A percentile compares a stretch with the other conserved stretches of the same genome.
Evolutionary conservation across 768 basidiomycete species (phyloP).

Genomic region (Lanmaoa pseudosensibilis): DNA sequence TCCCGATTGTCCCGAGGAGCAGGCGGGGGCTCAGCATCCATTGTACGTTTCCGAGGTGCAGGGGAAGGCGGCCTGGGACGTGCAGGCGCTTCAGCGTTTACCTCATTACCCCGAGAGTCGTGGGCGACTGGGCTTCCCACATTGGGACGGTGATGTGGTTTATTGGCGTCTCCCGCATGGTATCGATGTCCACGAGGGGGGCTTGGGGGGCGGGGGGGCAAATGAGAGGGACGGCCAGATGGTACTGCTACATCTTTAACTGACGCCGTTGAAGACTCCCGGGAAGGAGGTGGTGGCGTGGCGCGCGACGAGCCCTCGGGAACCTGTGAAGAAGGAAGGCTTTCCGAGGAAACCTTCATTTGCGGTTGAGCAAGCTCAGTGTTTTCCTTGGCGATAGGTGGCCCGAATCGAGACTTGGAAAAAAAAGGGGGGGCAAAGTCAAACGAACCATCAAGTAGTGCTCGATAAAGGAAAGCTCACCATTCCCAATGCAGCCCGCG

Average conservation of each 20-base stretch:
- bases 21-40: slow-evolving; percentile 9
- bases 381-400: slow-evolving; percentile 27
- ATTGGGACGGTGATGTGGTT: neutral
- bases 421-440: neutral
- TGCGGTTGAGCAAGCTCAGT: slow-evolving; percentile 4
- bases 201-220: slow-evolving; percentile 26
- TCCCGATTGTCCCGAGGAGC: slow-evolving; percentile 11
- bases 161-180: slow-evolving; percentile 10
- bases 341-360: slow-evolving; percentile 19
- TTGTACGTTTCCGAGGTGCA: slow-evolving; percentile 2
- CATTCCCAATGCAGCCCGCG: slow-evolving; percentile 18
- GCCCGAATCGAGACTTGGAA: slow-evolving; percentile 33
- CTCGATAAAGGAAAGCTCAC: slow-evolving; percentile 6
- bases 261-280: slow-evolving; percentile 30
- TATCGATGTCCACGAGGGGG: slow-evolving; percentile 14
- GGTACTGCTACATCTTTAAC: slow-evolving; percentile 8
- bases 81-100: slow-evolving; percentile 1
- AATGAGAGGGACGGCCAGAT: slow-evolving; percentile 13
- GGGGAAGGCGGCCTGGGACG: slow-evolving; percentile 9
- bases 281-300: slow-evolving; percentile 30
- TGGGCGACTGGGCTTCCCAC: neutral
- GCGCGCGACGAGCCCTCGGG: slow-evolving; percentile 22
- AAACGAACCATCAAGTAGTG: neutral
- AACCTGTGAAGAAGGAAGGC: slow-evolving; percentile 8
- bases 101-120: slow-evolving; percentile 1